Evolutionary conservation across 2,329 filamentous ascomycete genomes (phyloP).

Genomic region (Nigrospora oryzae): DNA sequence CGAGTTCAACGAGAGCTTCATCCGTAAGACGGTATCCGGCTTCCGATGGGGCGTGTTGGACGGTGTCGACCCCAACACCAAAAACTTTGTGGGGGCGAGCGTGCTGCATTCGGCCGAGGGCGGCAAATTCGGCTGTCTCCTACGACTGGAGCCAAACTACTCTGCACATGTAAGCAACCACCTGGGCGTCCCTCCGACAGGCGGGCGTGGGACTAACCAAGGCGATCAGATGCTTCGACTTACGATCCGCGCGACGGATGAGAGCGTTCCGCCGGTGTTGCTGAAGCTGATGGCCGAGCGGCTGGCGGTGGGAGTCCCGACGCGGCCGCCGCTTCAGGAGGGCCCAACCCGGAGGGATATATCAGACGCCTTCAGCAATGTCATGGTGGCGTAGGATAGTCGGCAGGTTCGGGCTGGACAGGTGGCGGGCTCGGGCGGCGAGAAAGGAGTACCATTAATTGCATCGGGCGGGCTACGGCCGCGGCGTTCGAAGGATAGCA

Average conservation of each 20-base stretch:
- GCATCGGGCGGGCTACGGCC: too few species aligned
- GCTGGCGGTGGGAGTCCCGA: conserved; percentile 48
- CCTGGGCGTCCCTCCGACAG: neutral
- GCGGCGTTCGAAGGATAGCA: too few species aligned
- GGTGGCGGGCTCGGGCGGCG: too few species aligned
- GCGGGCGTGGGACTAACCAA: neutral
- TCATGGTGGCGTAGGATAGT: conserved; percentile 36
- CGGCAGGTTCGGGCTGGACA: neutral
- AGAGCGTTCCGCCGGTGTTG: conserved; percentile 71
- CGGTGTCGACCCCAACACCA: conserved; percentile 82
- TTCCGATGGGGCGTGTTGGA: conserved; percentile 86
- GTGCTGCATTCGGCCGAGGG: conserved; percentile 74
- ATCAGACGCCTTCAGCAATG: conserved; percentile 45
- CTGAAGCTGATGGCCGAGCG: conserved; percentile 83
- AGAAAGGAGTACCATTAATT: too few species aligned
- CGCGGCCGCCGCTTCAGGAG: conserved; percentile 27
- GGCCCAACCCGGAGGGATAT: conserved; percentile 40
- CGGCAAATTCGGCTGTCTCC: conserved; percentile 88
- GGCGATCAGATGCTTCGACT: conserved; percentile 77
- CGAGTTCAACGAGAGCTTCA: conserved; percentile 63
- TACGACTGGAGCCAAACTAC: conserved; percentile 93
- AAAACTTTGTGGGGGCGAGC: conserved; percentile 88
- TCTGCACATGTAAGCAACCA: conserved; percentile 65
- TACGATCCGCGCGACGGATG: conserved; percentile 89
- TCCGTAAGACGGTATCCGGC: conserved; percentile 66